Evolutionary conservation across 129 eudicot species (phyloP).

Genomic region (Lactuca sativa): DNA sequence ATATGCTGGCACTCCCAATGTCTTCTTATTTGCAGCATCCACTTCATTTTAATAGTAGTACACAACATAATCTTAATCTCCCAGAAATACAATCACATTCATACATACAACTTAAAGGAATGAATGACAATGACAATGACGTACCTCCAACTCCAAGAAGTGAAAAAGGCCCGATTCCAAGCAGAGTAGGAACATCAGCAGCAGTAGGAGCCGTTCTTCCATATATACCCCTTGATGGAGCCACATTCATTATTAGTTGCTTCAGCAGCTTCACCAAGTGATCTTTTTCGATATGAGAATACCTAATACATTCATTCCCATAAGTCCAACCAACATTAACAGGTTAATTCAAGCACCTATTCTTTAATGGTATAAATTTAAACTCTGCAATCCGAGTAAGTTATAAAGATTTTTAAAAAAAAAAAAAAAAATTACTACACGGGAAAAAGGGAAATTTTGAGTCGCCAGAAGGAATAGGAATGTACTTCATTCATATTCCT

Average conservation of each 20-base stretch:
- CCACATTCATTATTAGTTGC: constrained; percentile 57
- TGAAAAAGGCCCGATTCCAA: constrained; percentile 85
- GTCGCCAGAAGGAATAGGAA: too few relatives aligned
- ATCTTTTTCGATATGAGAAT: constrained; percentile 80
- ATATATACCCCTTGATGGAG: constrained; percentile 52
- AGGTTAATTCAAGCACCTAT: background rate
- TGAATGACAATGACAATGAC: background rate
- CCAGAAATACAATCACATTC: too few relatives aligned
- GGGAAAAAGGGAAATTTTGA: background rate
- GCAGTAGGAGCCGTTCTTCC: constrained; percentile 76
- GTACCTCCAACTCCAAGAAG: constrained; percentile 58
- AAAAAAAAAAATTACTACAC: background rate
- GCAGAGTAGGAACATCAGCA: constrained; percentile 93
- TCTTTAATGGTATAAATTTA: background rate
- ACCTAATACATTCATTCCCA: constrained; percentile 43
- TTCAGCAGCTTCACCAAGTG: constrained; percentile 88
- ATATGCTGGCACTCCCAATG: constrained; percentile 49
- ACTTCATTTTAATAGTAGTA: constrained; percentile 24
- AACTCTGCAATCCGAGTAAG: constrained; percentile 1
- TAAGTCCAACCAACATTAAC: background rate
- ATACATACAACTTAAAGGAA: background rate
- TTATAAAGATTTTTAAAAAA: background rate
- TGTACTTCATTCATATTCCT: too few relatives aligned
- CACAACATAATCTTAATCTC: too few relatives aligned
- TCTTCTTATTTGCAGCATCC: constrained; percentile 38